These are phyloP conservation scores for Apiospora rasikravindrae DNA, from an alignment of 2,329 filamentous ascomycete genomes.

Conservation along the genomic window DNA sequence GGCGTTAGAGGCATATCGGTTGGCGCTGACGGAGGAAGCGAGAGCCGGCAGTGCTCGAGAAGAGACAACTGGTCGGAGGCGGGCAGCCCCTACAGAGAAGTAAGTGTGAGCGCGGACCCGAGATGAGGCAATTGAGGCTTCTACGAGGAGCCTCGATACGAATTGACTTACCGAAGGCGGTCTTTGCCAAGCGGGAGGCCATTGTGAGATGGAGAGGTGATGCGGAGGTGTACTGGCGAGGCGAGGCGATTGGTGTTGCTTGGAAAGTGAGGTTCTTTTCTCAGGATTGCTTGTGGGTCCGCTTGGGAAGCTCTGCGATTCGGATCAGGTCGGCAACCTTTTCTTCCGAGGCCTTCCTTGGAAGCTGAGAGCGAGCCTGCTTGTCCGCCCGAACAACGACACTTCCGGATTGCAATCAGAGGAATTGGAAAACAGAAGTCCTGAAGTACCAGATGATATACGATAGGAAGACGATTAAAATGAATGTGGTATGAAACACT, in stretches of 20 bases:
- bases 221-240: conserved; percentile 49
- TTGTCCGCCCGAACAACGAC: not conserved
- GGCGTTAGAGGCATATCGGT: conserved; percentile 76
- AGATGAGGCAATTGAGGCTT: conserved; percentile 43
- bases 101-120: conserved; percentile 27
- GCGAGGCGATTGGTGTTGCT: conserved; percentile 36
- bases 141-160: conserved; percentile 20
- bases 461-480: not conserved
- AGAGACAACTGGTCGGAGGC: conserved; percentile 83
- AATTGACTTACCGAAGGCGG: conserved; percentile 81
- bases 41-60: conserved; percentile 77
- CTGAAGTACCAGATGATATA: not conserved
- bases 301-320: conserved; percentile 26
- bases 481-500: not conserved
- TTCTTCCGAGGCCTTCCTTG: conserved; percentile 15
- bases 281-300: conserved; percentile 41
- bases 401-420: not conserved
- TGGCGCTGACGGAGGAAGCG: conserved; percentile 66
- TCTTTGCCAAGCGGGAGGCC: conserved; percentile 97
- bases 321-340: conserved; percentile 16
- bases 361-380: not conserved
- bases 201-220: conserved; percentile 74
- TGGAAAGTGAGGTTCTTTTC: conserved; percentile 40
- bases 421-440: not conserved
- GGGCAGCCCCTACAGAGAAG: conserved; percentile 74